phyloP scores from a whole-genome alignment of 805 yeast genomes.

The Millerago galiae region DNA sequence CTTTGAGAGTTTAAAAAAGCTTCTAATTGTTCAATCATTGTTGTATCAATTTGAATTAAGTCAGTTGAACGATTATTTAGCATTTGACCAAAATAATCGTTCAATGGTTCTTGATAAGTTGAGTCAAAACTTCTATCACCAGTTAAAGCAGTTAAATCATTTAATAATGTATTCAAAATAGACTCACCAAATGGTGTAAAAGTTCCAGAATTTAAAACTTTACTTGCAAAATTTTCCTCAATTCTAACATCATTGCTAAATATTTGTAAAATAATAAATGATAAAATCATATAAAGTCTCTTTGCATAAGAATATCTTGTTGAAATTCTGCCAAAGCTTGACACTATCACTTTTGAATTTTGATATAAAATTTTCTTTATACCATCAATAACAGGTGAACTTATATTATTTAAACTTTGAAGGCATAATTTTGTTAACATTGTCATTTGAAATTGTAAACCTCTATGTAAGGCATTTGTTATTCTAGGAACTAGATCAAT shows the following conservation, averaged over 20 bases:
- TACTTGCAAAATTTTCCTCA: neutral
- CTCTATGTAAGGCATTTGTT: slow-evolving; percentile 5
- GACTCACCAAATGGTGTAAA: neutral
- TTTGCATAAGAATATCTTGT: slow-evolving; percentile 5
- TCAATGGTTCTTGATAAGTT: slow-evolving; percentile 2
- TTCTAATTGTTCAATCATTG: slow-evolving; percentile 5
- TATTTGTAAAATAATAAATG: slow-evolving; percentile 2
- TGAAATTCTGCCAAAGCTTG: slow-evolving; percentile 3
- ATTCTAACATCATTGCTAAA: neutral
- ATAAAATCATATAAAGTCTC: slow-evolving; percentile 6
- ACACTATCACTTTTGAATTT: slow-evolving; percentile 6
- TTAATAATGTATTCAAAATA: neutral
- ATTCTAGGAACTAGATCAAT: slow-evolving; percentile 7
- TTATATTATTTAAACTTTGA: neutral
- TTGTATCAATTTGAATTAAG: slow-evolving; percentile 1
- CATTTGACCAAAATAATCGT: slow-evolving; percentile 2
- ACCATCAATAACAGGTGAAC: neutral
- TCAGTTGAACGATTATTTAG: neutral
- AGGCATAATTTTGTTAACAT: slow-evolving; percentile 2
- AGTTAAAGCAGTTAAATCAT: slow-evolving; percentile 1
- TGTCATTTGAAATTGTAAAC: slow-evolving; percentile 4
- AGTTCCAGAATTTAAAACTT: neutral
- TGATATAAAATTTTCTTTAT: neutral
- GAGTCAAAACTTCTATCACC: slow-evolving; percentile 4
- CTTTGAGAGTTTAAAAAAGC: slow-evolving; percentile 1